These are phyloP conservation scores for Brassica napus DNA, from an alignment of 345 rosid species.

Conservation along the genomic window Da-Ae NC_063438.1:17944501-17945000, in stretches of 20 bases:
- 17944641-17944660: conserved; percentile 76
- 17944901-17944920: conserved; percentile 82
- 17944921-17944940: conserved; percentile 69
- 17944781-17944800: neutral
- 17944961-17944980: conserved; percentile 79
- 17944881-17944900: conserved; percentile 69
- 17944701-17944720: conserved; percentile 59
- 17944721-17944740: conserved; percentile 61
- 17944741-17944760: conserved; percentile 2
- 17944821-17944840: conserved; percentile 72
- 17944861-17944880: conserved; percentile 67
- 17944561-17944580: conserved; percentile 48
- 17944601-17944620: conserved; percentile 65
- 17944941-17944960: conserved; percentile 79
- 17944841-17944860: conserved; percentile 76
- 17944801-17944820: conserved; percentile 80
- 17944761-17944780: conserved; percentile 11
- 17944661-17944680: conserved; percentile 71
- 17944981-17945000: conserved; percentile 94
- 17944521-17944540: conserved; percentile 45
- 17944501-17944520: conserved; percentile 45
- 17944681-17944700: conserved; percentile 53
- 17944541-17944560: neutral
- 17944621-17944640: conserved; percentile 49
- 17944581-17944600: conserved; percentile 57